Conservation (phyloP, 2,329 filamentous ascomycete genomes). For the Clonostachys chloroleuca region DNA sequence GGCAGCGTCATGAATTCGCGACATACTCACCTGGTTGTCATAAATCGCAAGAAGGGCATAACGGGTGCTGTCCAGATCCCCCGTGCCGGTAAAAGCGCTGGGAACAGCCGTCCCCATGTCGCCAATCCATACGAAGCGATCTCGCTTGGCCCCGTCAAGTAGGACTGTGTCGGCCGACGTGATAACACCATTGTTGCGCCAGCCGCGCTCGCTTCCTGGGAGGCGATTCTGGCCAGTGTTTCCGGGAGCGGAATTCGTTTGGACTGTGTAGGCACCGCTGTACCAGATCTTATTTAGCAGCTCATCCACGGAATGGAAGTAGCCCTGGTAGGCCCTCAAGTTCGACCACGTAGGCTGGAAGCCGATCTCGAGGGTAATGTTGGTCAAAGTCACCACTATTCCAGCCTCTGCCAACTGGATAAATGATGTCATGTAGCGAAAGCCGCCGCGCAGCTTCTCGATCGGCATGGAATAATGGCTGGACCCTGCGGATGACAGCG, state of each 20-base stretch:
- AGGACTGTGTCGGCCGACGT: slow-evolving; percentile 19
- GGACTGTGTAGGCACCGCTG: slow-evolving; percentile 38
- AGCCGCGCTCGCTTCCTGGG: slow-evolving; percentile 7
- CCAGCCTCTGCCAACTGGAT: neutral
- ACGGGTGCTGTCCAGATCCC: slow-evolving; percentile 43
- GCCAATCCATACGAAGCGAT: slow-evolving; percentile 57
- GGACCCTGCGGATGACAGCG: neutral
- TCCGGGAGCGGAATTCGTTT: slow-evolving; percentile 10
- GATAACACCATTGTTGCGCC: slow-evolving; percentile 24
- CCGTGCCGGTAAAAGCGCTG: slow-evolving; percentile 47
- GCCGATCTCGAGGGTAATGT: slow-evolving; percentile 18
- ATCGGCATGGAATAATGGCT: neutral
- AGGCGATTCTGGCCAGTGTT: slow-evolving; percentile 15
- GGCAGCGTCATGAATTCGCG: neutral
- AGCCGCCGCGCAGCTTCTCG: neutral
- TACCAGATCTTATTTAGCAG: slow-evolving; percentile 51
- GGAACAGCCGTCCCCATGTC: slow-evolving; percentile 56
- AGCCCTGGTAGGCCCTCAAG: slow-evolving; percentile 47
- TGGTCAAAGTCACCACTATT: neutral
- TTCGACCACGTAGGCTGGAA: slow-evolving; percentile 38
- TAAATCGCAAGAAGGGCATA: slow-evolving; percentile 46
- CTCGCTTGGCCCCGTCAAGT: slow-evolving; percentile 53
- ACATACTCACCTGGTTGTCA: slow-evolving; percentile 27
- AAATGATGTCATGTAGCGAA: neutral
- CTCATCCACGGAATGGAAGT: slow-evolving; percentile 43